Evolutionary conservation across 176 grass and related monocot species (phyloP).

Genomic region (Cenchrus americanus): DNA sequence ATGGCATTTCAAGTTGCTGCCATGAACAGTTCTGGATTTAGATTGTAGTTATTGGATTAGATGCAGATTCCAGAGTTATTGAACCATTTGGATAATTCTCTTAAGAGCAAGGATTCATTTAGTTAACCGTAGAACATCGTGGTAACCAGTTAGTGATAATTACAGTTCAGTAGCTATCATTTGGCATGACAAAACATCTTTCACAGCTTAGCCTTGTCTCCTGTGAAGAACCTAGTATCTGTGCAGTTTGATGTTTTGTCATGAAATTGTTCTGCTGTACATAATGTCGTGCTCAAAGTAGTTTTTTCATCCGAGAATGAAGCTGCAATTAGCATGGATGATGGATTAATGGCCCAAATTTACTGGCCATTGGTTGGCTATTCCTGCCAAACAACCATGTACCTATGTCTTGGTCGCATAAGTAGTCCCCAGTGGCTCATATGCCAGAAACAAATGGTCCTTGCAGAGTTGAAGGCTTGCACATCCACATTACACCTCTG

Average conservation of each 20-base stretch:
- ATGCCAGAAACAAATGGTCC: background rate
- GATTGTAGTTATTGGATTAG: no score
- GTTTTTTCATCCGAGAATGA: background rate
- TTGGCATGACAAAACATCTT: no score
- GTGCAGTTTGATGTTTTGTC: background rate
- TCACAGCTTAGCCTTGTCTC: no score
- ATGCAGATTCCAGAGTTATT: background rate
- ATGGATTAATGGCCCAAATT: no score
- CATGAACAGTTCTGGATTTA: no score
- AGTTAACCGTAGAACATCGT: no score
- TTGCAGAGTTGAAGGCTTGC: slow-evolving; percentile 1
- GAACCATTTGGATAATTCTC: no score
- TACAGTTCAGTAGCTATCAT: no score
- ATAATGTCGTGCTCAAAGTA: background rate
- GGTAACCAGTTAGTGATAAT: no score
- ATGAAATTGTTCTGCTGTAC: slow-evolving; percentile 14
- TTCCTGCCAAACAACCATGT: background rate
- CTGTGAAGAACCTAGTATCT: no score
- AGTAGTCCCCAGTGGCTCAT: background rate
- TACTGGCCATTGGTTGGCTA: background rate
- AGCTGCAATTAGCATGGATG: slow-evolving; percentile 4
- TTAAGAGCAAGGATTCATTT: no score
- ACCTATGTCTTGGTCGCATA: background rate
- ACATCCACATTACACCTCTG: slow-evolving; percentile 17
- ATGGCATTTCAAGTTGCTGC: background rate